These are phyloP conservation scores for Pulveroboletus frians DNA, from an alignment of 768 basidiomycete genomes.

Conservation along the genomic window DNA sequence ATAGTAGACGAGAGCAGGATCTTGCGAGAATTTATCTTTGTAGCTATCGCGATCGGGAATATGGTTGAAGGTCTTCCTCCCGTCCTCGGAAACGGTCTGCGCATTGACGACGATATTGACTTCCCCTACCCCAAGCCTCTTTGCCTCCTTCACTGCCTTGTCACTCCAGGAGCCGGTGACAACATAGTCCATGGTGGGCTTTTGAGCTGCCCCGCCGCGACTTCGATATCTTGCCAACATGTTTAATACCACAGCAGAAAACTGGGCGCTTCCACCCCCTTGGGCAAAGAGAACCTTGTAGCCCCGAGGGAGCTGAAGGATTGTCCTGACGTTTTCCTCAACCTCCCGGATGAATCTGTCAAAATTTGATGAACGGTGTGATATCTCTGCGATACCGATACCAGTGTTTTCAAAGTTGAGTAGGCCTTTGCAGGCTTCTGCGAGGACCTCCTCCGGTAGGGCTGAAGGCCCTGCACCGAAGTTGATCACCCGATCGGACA, in stretches of 20 bases:
- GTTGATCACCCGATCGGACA: slow-evolving; percentile 61
- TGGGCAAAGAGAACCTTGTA: slow-evolving; percentile 90
- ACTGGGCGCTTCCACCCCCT: slow-evolving; percentile 90
- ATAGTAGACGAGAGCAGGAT: slow-evolving; percentile 91
- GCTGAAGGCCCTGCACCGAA: slow-evolving; percentile 95
- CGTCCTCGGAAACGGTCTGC: slow-evolving; percentile 52
- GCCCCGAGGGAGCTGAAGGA: slow-evolving; percentile 76
- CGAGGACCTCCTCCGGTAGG: slow-evolving; percentile 79
- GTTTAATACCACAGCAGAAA: slow-evolving; percentile 89
- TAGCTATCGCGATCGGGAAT: slow-evolving; percentile 74
- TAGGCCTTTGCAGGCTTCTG: slow-evolving; percentile 78
- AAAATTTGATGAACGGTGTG: slow-evolving; percentile 92
- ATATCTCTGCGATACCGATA: slow-evolving; percentile 94
- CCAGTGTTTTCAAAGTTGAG: slow-evolving; percentile 88
- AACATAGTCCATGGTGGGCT: slow-evolving; percentile 77
- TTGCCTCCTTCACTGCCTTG: slow-evolving; percentile 80
- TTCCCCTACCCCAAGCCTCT: slow-evolving; percentile 52
- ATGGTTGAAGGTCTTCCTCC: slow-evolving; percentile 65
- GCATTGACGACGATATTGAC: slow-evolving; percentile 73
- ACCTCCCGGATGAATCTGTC: slow-evolving; percentile 57
- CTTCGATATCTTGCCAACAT: slow-evolving; percentile 82
- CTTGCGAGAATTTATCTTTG: slow-evolving; percentile 56
- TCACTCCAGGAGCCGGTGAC: slow-evolving; percentile 92
- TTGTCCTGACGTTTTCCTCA: slow-evolving; percentile 62
- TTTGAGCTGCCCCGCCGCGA: slow-evolving; percentile 51